Evolutionary conservation across 202 grass and related monocot species (phyloP).

Genomic region (Schoenoplectus tabernaemontani): DNA sequence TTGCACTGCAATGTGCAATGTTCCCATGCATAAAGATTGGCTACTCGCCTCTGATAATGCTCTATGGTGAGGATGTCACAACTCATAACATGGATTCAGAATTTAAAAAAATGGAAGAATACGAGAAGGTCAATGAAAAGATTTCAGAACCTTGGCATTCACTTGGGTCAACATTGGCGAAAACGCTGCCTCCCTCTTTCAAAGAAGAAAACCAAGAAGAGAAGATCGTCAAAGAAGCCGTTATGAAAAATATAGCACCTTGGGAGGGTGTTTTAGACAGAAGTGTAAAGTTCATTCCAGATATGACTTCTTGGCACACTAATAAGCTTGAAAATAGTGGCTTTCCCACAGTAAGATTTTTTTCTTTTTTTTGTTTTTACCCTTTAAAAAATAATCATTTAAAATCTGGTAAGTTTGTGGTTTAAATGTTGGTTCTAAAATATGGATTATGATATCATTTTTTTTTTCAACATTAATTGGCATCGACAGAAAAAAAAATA

Average conservation of each 20-base stretch:
- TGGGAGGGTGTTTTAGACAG: conserved; percentile 49
- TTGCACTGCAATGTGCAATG: conserved; percentile 40
- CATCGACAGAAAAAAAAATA: background rate
- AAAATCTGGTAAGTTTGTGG: background rate
- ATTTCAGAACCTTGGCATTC: conserved; percentile 37
- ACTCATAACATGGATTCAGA: background rate
- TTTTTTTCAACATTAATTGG: background rate
- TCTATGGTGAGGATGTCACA: conserved; percentile 42
- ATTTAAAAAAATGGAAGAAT: conserved; percentile 15
- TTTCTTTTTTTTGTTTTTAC: background rate
- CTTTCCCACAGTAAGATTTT: conserved; percentile 68
- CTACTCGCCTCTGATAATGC: conserved; percentile 52
- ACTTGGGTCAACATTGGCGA: conserved; percentile 10
- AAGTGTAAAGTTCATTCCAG: conserved; percentile 46
- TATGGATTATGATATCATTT: background rate
- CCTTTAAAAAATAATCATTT: background rate
- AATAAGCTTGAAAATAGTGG: conserved; percentile 59
- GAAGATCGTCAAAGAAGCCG: conserved; percentile 16
- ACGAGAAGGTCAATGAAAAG: conserved; percentile 29
- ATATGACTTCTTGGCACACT: conserved; percentile 44
- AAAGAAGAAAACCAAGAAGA: conserved; percentile 10
- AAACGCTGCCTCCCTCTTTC: conserved; percentile 5
- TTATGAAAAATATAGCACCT: conserved; percentile 24
- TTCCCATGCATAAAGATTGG: conserved; percentile 84
- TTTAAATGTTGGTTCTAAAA: background rate